These are phyloP conservation scores for Leccinellum albellum DNA, from an alignment of 768 basidiomycete genomes.

Conservation along the genomic window DNA sequence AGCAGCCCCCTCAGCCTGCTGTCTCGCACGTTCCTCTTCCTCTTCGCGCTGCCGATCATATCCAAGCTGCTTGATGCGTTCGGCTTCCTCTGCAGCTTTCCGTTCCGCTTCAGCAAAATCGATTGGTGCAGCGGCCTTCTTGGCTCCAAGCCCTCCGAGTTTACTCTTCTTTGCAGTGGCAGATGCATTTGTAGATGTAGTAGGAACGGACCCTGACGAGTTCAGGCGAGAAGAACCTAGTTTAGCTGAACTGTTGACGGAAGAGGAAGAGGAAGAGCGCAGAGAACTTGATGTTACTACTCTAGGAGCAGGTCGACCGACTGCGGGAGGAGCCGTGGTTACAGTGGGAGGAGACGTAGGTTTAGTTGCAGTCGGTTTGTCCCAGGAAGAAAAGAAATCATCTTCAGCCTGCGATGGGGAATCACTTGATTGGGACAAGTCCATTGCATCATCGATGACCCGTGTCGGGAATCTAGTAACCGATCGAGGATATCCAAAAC, in stretches of 20 bases:
- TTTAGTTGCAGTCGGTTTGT: slow-evolving; percentile 68
- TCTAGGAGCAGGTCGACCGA: slow-evolving; percentile 57
- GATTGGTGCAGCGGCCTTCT: slow-evolving; percentile 75
- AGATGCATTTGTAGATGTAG: slow-evolving; percentile 29
- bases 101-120: slow-evolving; percentile 95
- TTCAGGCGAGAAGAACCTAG: slow-evolving; percentile 41
- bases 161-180: slow-evolving; percentile 57
- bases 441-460: slow-evolving; percentile 81
- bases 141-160: slow-evolving; percentile 79
- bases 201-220: slow-evolving; percentile 35
- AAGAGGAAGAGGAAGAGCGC: slow-evolving; percentile 41
- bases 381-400: slow-evolving; percentile 97
- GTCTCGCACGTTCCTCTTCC: slow-evolving; percentile 69
- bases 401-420: slow-evolving; percentile 58
- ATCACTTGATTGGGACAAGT: slow-evolving; percentile 38
- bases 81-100: slow-evolving; percentile 87
- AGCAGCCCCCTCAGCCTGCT: slow-evolving; percentile 51
- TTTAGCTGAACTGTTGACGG: slow-evolving; percentile 31
- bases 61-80: slow-evolving; percentile 85
- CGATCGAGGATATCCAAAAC: background rate
- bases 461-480: slow-evolving; percentile 65
- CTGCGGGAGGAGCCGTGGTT: slow-evolving; percentile 50
- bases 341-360: slow-evolving; percentile 49
- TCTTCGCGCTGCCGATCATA: slow-evolving; percentile 86
- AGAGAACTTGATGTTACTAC: slow-evolving; percentile 64